These are phyloP conservation scores for Prorocentrum cordatum DNA, from an alignment of 169 alveolate species.

Conservation along the genomic window DNA sequence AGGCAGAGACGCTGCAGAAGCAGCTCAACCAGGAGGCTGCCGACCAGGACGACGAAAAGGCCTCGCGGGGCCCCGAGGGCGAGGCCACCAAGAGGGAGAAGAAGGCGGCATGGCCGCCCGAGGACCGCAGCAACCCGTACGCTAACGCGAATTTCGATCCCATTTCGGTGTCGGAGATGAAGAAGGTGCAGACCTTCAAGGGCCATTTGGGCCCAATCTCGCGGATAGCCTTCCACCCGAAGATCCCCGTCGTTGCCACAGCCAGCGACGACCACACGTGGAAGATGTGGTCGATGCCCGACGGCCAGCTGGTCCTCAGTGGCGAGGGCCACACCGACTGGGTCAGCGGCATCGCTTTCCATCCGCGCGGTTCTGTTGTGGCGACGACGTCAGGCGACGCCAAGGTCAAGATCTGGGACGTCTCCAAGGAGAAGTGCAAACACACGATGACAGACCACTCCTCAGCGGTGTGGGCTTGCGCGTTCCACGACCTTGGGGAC, in stretches of 20 bases:
- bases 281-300: conserved; percentile 89
- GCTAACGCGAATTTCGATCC: conserved; percentile 33
- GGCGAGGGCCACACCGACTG: conserved; percentile 88
- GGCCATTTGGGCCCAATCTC: conserved; percentile 77
- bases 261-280: conserved; percentile 91
- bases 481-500: conserved; percentile 84
- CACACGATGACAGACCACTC: conserved; percentile 84
- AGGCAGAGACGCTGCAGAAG: conserved; percentile 70
- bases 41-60: not conserved
- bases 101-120: not conserved
- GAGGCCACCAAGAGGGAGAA: not conserved
- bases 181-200: conserved; percentile 40
- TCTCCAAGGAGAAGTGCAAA: conserved; percentile 82
- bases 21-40: conserved; percentile 33
- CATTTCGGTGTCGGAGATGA: not conserved
- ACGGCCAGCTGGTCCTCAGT: conserved; percentile 85
- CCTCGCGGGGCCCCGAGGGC: conserved; percentile 37
- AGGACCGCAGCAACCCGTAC: conserved; percentile 41
- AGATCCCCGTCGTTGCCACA: conserved; percentile 83
- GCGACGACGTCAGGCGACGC: conserved; percentile 84
- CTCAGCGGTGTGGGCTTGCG: conserved; percentile 72
- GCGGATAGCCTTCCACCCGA: conserved; percentile 83
- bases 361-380: conserved; percentile 76
- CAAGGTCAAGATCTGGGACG: conserved; percentile 88
- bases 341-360: conserved; percentile 86